phyloP scores from a whole-genome alignment of 2,329 filamentous ascomycete genomes.

The Trichoderma oligosporum region DNA sequence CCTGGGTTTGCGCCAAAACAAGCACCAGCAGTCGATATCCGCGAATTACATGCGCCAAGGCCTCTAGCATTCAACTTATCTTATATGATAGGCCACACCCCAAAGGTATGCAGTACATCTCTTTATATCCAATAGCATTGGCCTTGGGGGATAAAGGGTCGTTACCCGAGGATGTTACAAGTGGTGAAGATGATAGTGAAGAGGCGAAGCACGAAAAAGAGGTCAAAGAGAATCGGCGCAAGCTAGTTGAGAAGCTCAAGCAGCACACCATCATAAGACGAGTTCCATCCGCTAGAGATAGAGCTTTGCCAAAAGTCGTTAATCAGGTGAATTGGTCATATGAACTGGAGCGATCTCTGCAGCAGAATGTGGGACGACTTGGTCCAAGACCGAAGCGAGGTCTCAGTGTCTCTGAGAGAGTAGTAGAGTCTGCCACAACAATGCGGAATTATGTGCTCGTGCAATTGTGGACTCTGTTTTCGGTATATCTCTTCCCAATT shows the following conservation, averaged over 20 bases:
- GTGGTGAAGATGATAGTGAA: slow-evolving; percentile 54
- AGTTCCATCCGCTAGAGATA: slow-evolving; percentile 75
- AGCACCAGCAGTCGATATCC: slow-evolving; percentile 56
- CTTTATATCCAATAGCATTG: slow-evolving; percentile 80
- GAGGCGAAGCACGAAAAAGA: slow-evolving; percentile 63
- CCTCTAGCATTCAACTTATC: slow-evolving; percentile 78
- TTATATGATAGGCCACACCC: slow-evolving; percentile 85
- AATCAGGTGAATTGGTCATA: slow-evolving; percentile 95
- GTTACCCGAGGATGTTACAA: slow-evolving; percentile 31
- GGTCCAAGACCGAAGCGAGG: slow-evolving; percentile 76
- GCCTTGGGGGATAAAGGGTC: slow-evolving; percentile 71
- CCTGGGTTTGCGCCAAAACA: slow-evolving; percentile 62
- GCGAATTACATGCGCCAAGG: slow-evolving; percentile 66
- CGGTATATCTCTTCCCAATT: slow-evolving; percentile 73
- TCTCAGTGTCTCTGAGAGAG: slow-evolving; percentile 87
- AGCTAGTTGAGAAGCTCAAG: slow-evolving; percentile 79
- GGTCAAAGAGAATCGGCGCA: slow-evolving; percentile 56
- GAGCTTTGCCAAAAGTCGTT: slow-evolving; percentile 73
- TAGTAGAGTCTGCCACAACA: slow-evolving; percentile 88
- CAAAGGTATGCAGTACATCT: slow-evolving; percentile 92
- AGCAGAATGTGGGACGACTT: slow-evolving; percentile 84
- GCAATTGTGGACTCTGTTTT: slow-evolving; percentile 66
- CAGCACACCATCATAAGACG: slow-evolving; percentile 81
- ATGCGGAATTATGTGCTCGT: slow-evolving; percentile 71
- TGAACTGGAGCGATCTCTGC: slow-evolving; percentile 79